These are phyloP conservation scores for Xylaria sp. DNA, from an alignment of 2,329 filamentous ascomycete genomes.

Conservation along the genomic window DNA sequence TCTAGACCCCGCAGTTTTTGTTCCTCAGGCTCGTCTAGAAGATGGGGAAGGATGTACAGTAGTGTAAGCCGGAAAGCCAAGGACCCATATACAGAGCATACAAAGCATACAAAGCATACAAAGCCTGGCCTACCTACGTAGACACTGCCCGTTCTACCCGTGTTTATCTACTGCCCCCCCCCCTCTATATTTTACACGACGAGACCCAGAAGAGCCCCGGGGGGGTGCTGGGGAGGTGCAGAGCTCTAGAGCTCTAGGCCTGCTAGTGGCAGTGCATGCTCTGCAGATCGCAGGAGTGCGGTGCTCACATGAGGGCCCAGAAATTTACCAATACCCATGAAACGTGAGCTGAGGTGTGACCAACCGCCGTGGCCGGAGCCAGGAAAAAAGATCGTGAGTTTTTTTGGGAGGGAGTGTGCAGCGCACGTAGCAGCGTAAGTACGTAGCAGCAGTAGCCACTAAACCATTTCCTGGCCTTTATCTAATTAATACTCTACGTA, in stretches of 20 bases:
- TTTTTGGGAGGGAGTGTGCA: background rate
- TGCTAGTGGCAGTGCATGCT: constrained; percentile 5
- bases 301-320: constrained; percentile 28
- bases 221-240: background rate
- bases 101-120: no score
- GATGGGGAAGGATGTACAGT: constrained; percentile 9
- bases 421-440: background rate
- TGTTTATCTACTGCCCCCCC: background rate
- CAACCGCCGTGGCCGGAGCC: constrained; percentile 19
- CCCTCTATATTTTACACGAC: constrained; percentile 21
- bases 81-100: no score
- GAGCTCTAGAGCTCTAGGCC: background rate
- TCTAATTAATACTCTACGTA: background rate
- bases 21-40: constrained; percentile 19
- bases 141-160: constrained; percentile 2
- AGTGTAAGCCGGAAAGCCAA: background rate
- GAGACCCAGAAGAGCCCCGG: constrained; percentile 5
- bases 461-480: background rate
- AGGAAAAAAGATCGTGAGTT: constrained; percentile 29
- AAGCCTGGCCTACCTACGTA: no score
- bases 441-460: background rate
- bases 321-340: constrained; percentile 7
- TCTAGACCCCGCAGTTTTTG: background rate
- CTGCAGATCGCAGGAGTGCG: constrained; percentile 17
- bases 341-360: constrained; percentile 1